Base-by-base conservation (phyloP, 352 stramenopile species). In the Blastocystis hominis region DNA sequence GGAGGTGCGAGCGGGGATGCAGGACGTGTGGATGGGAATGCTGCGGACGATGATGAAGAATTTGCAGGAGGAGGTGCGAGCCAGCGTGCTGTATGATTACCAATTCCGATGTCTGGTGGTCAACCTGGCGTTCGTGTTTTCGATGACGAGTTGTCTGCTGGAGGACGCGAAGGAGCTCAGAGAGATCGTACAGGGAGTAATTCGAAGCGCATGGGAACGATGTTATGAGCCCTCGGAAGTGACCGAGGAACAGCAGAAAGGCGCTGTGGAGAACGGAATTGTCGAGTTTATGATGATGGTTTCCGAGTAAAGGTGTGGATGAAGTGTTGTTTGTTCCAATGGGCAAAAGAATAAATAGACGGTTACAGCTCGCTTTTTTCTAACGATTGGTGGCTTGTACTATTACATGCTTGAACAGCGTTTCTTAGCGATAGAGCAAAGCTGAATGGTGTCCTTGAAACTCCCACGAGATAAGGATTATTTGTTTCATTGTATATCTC, bases 41-140 rank as follows among this genome's bases (percentile, higher is more conserved):
- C 36, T 76, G 40, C 24, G 24, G 64, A n/a, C 24, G 36, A 56
- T 76, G 24, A 42, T 55, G 64, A 76, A 76, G 64, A 76, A 76
- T 34, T 34, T 76, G 36, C 36, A 34, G 13, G 64, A 76, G 36
- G 64, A 76, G 64, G 55, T 76, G 4, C 64, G 64, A 7, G 36
- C 64, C 5, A 76, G 55, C 34, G 36, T 76, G 40, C 50, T 76
- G n/a, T 76, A 50, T 34, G 64, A 76, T 3, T 76, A 76, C 44
- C 64, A 76, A 42, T 76, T 30, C 42, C 64, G 44, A 34, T 56
- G 44, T 55, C 36, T 76, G 20, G 47, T 55, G 20, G 47, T 76
- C 4, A 76, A 76, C 55, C 64, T 76, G 36, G 64, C 64, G 36
- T 76, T 76, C 44, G 36, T 76, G 6, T 34, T 76, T 2, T 55